Base-by-base conservation (phyloP, 75 land plant genomes). In the Pseudotsuga menziesii region DNA sequence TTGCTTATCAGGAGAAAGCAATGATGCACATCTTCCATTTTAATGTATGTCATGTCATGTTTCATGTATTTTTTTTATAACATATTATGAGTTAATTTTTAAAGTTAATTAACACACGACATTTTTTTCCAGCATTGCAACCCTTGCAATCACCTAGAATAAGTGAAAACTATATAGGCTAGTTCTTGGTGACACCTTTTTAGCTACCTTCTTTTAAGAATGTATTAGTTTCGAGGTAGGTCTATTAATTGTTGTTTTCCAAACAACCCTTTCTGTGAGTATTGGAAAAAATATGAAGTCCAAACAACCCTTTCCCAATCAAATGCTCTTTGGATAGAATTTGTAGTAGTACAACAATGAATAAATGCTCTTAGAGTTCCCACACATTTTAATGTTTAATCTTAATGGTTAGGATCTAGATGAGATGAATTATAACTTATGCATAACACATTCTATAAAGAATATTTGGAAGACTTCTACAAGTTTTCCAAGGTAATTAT, bases 371-470 rank as follows among this genome's bases (percentile, higher is more conserved):
- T 27, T 32, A 61, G 11, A 27, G 25, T 61, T 61, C 27, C 5
- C 16, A 39, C 70, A 17, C 32, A 35, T 66, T 66, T 14, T 66
- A 66, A 66, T 66, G 7, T 66, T 5, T 29, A 4, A 13, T 3
- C 15, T 66, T 6, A 66, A 39, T 35, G 19, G 6, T 76, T 76
- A 97, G 99, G 99, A 97, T 73, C 83, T 97, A 85, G 99, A 97
- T 89, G 99, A 97, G 77, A 97, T 97, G 99, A 97, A 97, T 76
- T 97, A 80, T 98, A 97, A 72, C 94, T 97, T 54, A 97, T 97
- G 99, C 88, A 98, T 74, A 94, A 97, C 80, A 97, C 99, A 36
- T 93, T 97, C 0, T 97, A 97, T 82, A 97, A 97, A 80, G 99
- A 98, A 80, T 97, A 97, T 73, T 83, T 97, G 52, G 98, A 97